Evolutionary conservation across 306 rosid species (phyloP).

Genomic region (Adenanthera pavonina): DNA sequence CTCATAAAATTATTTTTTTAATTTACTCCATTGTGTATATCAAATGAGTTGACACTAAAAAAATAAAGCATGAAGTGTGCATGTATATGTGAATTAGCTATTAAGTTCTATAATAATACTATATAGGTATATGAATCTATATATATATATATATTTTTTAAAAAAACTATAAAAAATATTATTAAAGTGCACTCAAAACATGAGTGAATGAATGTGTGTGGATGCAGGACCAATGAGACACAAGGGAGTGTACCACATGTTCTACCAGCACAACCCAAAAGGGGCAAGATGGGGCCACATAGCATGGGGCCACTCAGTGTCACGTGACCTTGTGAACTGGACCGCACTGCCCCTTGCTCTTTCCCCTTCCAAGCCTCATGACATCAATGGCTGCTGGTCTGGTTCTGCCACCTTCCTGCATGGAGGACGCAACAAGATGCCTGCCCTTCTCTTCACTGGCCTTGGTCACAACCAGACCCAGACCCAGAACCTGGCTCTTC

Average conservation of each 20-base stretch:
- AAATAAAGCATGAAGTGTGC: too few species aligned
- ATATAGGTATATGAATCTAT: too few species aligned
- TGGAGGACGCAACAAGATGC: not conserved
- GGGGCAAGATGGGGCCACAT: conserved; percentile 37
- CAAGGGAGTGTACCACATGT: conserved; percentile 46
- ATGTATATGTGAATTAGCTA: too few species aligned
- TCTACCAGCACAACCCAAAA: conserved; percentile 49
- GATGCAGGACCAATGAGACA: conserved; percentile 45
- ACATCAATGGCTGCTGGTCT: conserved; percentile 45
- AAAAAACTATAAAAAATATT: too few species aligned
- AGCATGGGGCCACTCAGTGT: conserved; percentile 50
- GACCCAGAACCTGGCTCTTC: conserved; percentile 44
- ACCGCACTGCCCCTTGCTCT: conserved; percentile 37
- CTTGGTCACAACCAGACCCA: conserved; percentile 23
- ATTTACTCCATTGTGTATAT: too few species aligned
- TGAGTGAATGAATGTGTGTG: not conserved
- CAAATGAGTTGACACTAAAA: too few species aligned
- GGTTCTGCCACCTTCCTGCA: conserved; percentile 46
- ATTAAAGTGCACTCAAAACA: not conserved
- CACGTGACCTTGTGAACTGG: conserved; percentile 49
- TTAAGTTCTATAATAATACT: too few species aligned
- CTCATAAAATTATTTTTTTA: too few species aligned
- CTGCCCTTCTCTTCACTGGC: conserved; percentile 44
- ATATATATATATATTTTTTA: too few species aligned
- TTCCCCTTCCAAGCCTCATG: conserved; percentile 35